Evolutionary conservation across 371 early-diverging fungal genomes (phyloP).

Genomic region (Actinomortierella ambigua): DNA sequence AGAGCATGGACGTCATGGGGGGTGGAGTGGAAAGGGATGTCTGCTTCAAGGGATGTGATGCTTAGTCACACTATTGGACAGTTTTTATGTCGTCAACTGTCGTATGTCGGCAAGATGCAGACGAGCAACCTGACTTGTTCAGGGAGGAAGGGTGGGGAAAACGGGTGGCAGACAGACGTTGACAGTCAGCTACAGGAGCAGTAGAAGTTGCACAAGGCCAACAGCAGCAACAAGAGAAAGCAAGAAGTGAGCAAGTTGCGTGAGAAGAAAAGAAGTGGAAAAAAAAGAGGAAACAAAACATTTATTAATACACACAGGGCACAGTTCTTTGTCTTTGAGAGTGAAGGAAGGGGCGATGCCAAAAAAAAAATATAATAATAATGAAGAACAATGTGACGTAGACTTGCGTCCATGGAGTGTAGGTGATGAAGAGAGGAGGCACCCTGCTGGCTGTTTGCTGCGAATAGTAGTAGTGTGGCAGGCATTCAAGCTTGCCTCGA

Average conservation of each 20-base stretch:
- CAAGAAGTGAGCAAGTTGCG: conserved; percentile 1
- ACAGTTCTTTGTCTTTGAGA: not conserved
- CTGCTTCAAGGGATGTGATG: not conserved
- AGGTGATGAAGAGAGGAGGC: no score
- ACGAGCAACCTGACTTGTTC: not conserved
- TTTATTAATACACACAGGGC: conserved; percentile 4
- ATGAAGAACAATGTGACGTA: no score
- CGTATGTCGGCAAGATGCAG: conserved; percentile 2
- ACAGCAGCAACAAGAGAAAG: not conserved
- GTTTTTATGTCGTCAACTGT: no score
- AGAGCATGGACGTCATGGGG: conserved; percentile 22
- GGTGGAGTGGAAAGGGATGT: no score
- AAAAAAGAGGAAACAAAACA: not conserved
- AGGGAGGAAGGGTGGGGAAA: not conserved
- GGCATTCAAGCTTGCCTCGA: no score
- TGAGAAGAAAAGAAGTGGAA: not conserved
- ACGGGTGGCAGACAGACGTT: not conserved
- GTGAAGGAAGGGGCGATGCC: no score
- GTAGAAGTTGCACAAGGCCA: not conserved
- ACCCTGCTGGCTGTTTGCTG: no score
- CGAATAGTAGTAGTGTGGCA: no score
- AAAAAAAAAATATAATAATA: no score
- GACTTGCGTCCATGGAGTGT: no score
- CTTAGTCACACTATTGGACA: not conserved
- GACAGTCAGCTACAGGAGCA: not conserved